A percentile compares a stretch with the other conserved stretches of the same genome.
Evolutionary conservation across 495 filamentous ascomycete genomes (phyloP).

Genomic region (Lophiostoma macrostomum): DNA sequence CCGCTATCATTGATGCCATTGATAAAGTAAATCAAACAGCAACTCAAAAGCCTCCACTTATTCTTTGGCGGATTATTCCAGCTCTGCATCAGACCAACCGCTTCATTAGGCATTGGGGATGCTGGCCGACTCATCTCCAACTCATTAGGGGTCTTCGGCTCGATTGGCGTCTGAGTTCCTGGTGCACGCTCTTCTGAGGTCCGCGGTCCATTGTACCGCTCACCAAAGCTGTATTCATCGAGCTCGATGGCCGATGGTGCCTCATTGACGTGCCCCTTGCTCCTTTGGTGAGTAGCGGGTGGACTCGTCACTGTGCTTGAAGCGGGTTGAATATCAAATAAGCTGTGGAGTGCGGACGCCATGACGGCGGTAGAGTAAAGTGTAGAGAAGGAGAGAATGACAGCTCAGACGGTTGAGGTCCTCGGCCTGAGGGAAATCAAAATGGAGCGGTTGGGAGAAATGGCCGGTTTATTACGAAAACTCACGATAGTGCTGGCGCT

Average conservation of each 20-base stretch:
- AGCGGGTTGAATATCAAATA: conserved; percentile 26
- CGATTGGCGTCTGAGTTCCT: conserved; percentile 26
- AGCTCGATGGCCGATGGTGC: conserved; percentile 23
- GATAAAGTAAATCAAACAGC: conserved; percentile 45
- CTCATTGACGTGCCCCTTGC: not conserved
- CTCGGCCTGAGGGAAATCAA: not conserved
- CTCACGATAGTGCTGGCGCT: conserved; percentile 3
- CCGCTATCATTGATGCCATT: conserved; percentile 50
- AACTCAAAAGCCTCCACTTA: conserved; percentile 41
- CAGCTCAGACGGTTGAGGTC: too few species aligned
- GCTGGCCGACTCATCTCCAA: conserved; percentile 54
- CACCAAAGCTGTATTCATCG: conserved; percentile 10
- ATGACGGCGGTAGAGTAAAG: conserved; percentile 10
- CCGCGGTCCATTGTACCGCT: conserved; percentile 22
- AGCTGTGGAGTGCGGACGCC: conserved; percentile 16
- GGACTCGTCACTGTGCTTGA: conserved; percentile 10
- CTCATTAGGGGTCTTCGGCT: conserved; percentile 48
- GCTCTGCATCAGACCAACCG: conserved; percentile 47
- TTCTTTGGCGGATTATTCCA: conserved; percentile 56
- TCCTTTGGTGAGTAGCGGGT: conserved; percentile 22
- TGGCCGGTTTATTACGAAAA: not conserved
- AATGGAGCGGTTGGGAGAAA: not conserved
- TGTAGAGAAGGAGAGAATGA: conserved; percentile 6
- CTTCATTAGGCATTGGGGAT: conserved; percentile 42
- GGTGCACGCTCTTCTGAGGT: not conserved